These are phyloP conservation scores for Globisporangium abappressorium DNA, from an alignment of 352 stramenopile genomes.

Conservation along the genomic window DNA sequence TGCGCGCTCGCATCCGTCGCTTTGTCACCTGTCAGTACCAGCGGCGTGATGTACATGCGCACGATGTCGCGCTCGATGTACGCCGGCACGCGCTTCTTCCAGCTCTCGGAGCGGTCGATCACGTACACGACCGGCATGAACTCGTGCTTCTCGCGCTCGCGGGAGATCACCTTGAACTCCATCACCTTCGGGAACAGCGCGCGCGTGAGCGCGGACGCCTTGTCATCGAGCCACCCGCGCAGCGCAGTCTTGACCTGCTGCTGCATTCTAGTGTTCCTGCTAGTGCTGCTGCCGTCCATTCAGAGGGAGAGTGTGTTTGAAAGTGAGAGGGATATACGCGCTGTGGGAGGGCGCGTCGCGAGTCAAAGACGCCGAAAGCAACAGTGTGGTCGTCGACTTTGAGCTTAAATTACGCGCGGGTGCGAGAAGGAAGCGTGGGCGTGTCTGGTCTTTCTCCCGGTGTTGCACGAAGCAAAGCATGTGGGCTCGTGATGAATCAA, in stretches of 20 bases:
- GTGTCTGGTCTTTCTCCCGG: background rate
- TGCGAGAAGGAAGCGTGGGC: background rate
- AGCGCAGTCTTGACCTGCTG: background rate
- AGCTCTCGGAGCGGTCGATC: constrained; percentile 55
- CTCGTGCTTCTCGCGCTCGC: constrained; percentile 71
- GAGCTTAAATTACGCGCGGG: background rate
- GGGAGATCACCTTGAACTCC: constrained; percentile 78
- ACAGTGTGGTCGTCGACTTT: too few relatives aligned
- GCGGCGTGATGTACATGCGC: constrained; percentile 57
- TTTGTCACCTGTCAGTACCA: constrained; percentile 21
- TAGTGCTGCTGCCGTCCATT: background rate
- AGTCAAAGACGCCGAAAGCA: too few relatives aligned
- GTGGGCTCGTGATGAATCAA: background rate
- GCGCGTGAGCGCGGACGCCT: constrained; percentile 24
- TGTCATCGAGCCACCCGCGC: constrained; percentile 3
- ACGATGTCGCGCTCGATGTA: constrained; percentile 50
- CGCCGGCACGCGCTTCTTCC: constrained; percentile 43
- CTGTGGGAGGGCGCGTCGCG: too few relatives aligned
- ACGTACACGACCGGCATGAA: constrained; percentile 77
- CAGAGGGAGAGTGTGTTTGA: background rate
- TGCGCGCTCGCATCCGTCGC: constrained; percentile 12
- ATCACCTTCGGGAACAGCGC: constrained; percentile 60
- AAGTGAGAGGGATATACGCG: background rate
- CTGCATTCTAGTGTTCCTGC: background rate
- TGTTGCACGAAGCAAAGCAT: background rate